A percentile compares a stretch with the other conserved stretches of the same genome.
Conservation (phyloP, 2,329 filamentous ascomycete species). For the Cladosporium cucumerinum region DNA sequence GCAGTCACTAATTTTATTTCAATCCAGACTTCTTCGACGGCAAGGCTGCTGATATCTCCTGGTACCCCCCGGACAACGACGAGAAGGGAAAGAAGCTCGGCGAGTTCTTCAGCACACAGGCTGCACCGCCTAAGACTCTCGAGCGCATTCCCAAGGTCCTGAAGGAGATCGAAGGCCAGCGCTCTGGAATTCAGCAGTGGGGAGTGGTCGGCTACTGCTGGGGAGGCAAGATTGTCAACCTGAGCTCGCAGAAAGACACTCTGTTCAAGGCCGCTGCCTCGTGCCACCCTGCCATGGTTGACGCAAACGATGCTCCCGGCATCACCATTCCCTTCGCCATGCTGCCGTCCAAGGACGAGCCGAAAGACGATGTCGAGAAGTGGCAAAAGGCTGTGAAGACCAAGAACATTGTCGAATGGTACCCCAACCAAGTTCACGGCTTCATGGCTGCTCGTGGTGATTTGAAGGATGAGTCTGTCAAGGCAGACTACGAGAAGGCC, state of each 20-base stretch:
- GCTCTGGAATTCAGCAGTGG: constrained; percentile 52
- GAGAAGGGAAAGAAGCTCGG: constrained; percentile 60
- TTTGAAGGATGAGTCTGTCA: constrained; percentile 47
- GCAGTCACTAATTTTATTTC: background rate
- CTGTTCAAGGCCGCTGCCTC: constrained; percentile 57
- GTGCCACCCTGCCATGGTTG: constrained; percentile 60
- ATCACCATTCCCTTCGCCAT: constrained; percentile 57
- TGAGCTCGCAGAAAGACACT: constrained; percentile 50
- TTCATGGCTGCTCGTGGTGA: constrained; percentile 39
- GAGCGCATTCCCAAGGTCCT: constrained; percentile 55
- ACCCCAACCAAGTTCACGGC: constrained; percentile 45
- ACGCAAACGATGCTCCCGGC: constrained; percentile 54
- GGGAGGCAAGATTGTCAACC: constrained; percentile 53
- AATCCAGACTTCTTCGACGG: constrained; percentile 77
- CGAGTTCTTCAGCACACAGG: constrained; percentile 56
- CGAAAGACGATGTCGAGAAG: constrained; percentile 49
- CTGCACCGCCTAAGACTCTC: constrained; percentile 57
- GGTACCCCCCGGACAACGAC: constrained; percentile 56
- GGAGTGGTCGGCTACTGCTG: constrained; percentile 61
- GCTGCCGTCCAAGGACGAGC: constrained; percentile 57
- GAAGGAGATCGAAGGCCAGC: constrained; percentile 50
- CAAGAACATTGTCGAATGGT: constrained; percentile 46
- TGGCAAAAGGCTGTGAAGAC: constrained; percentile 48
- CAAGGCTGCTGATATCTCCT: constrained; percentile 60
- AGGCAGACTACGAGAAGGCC: constrained; percentile 49